A percentile compares a stretch with the other conserved stretches of the same genome.
Conservation (phyloP, 495 filamentous ascomycete genomes). For the Poronia punctata region DNA sequence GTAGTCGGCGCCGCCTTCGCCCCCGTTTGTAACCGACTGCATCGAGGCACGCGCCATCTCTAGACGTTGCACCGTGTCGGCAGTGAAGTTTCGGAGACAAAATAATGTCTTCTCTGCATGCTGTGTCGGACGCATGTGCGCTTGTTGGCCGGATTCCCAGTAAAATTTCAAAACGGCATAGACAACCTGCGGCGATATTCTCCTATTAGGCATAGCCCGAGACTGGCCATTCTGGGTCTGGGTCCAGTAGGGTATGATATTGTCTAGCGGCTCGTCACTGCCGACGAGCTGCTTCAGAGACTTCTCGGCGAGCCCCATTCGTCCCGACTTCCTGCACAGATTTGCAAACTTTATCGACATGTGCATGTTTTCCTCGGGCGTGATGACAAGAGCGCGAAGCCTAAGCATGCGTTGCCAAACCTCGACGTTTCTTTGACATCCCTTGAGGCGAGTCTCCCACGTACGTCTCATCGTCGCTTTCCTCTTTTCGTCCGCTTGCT, state of each 20-base stretch:
- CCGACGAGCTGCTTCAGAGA: conserved; percentile 68
- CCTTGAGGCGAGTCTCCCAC: conserved; percentile 90
- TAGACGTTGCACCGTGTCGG: conserved; percentile 67
- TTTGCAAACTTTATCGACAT: conserved; percentile 99
- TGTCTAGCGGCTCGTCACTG: conserved; percentile 56
- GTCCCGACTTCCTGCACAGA: conserved; percentile 88
- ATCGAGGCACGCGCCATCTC: conserved; percentile 46
- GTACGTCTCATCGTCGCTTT: conserved; percentile 85
- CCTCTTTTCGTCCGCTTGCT: conserved; percentile 83
- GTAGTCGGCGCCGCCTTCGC: conserved; percentile 41
- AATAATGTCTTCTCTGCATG: conserved; percentile 59
- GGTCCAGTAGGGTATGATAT: conserved; percentile 48
- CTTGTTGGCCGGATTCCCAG: conserved; percentile 69
- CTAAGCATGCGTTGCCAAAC: conserved; percentile 98
- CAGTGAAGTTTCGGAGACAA: conserved; percentile 74
- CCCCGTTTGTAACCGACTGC: conserved; percentile 43
- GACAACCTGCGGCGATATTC: conserved; percentile 66
- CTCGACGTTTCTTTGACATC: conserved; percentile 94
- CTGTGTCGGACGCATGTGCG: conserved; percentile 28
- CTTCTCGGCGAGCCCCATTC: conserved; percentile 93
- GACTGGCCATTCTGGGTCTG: conserved; percentile 29
- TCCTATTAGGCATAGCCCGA: conserved; percentile 33
- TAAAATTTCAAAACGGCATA: conserved; percentile 93
- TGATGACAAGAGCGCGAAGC: conserved; percentile 84
- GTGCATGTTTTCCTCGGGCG: conserved; percentile 84